Evolutionary conservation across 805 yeast genomes (phyloP).

Genomic region (Metschnikowia drakensbergensis): DNA sequence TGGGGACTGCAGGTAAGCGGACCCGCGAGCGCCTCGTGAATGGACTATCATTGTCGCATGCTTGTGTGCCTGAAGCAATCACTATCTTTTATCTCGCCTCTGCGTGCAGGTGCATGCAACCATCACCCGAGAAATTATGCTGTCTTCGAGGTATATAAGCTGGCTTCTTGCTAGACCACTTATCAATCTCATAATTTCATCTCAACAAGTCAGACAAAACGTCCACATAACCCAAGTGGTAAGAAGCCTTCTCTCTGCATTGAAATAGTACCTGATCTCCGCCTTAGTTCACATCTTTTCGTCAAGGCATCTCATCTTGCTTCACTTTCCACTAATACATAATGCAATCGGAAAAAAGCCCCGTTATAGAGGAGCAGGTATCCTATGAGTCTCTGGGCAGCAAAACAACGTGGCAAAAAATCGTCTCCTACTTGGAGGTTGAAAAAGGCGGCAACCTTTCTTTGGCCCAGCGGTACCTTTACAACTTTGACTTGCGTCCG

Average conservation of each 20-base stretch:
- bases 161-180: neutral
- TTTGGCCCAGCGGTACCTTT: constrained; percentile 59
- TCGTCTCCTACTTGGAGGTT: constrained; percentile 22
- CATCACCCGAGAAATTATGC: neutral
- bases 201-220: too few relatives aligned
- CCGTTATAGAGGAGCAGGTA: constrained; percentile 6
- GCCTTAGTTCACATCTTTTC: too few relatives aligned
- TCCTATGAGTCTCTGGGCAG: constrained; percentile 46
- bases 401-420: constrained; percentile 46
- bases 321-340: too few relatives aligned
- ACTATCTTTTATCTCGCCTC: neutral
- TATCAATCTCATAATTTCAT: too few relatives aligned
- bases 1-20: neutral
- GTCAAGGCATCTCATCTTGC: too few relatives aligned
- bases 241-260: neutral
- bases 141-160: neutral
- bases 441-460: constrained; percentile 44
- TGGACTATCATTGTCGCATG: neutral
- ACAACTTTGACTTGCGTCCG: constrained; percentile 74
- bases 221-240: too few relatives aligned
- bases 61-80: neutral
- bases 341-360: neutral
- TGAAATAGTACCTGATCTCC: too few relatives aligned
- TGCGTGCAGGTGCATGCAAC: neutral
- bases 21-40: neutral